Percentiles rank a stretch among this genome's conserved stretches.
Evolutionary conservation across 495 filamentous ascomycete genomes (phyloP).

Genomic region (Aspergillus bridgeri): DNA sequence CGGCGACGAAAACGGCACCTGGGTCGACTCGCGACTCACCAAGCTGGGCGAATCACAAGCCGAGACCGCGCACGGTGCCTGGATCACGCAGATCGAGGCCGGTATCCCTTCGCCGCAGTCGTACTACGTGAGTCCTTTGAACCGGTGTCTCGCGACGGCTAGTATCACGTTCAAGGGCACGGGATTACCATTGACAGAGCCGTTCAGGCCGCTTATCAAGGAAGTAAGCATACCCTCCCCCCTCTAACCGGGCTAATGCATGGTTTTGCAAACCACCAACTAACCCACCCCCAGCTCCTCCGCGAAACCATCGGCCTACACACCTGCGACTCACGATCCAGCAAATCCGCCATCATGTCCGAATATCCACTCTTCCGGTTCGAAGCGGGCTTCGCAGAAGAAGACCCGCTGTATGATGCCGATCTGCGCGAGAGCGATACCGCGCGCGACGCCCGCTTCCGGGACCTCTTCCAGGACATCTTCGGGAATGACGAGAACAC

Average conservation of each 20-base stretch:
- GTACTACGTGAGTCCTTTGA: slow-evolving; percentile 73
- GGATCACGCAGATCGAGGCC: slow-evolving; percentile 51
- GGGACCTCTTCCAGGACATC: slow-evolving; percentile 58
- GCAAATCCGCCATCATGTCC: slow-evolving; percentile 51
- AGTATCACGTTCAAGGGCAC: slow-evolving; percentile 58
- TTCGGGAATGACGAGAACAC: slow-evolving; percentile 58
- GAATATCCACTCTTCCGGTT: slow-evolving; percentile 60
- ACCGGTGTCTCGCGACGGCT: slow-evolving; percentile 67
- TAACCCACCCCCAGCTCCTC: slow-evolving; percentile 38
- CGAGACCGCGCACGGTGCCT: slow-evolving; percentile 58
- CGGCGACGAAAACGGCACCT: slow-evolving; percentile 62
- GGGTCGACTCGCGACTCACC: slow-evolving; percentile 74
- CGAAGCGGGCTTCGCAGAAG: slow-evolving; percentile 61
- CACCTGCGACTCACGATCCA: slow-evolving; percentile 74
- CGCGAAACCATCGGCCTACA: slow-evolving; percentile 74
- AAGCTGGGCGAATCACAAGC: slow-evolving; percentile 63
- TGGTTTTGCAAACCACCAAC: too few relatives aligned
- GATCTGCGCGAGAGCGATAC: slow-evolving; percentile 52
- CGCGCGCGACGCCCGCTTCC: slow-evolving; percentile 54
- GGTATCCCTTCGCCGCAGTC: slow-evolving; percentile 61
- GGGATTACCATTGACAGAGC: slow-evolving; percentile 42
- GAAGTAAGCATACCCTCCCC: slow-evolving; percentile 43
- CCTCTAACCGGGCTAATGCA: too few relatives aligned
- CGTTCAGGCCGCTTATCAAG: slow-evolving; percentile 64
- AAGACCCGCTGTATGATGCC: slow-evolving; percentile 57